Conservation (phyloP, 148 eudicot genomes). For the Chenopodium suecicum region DNA sequence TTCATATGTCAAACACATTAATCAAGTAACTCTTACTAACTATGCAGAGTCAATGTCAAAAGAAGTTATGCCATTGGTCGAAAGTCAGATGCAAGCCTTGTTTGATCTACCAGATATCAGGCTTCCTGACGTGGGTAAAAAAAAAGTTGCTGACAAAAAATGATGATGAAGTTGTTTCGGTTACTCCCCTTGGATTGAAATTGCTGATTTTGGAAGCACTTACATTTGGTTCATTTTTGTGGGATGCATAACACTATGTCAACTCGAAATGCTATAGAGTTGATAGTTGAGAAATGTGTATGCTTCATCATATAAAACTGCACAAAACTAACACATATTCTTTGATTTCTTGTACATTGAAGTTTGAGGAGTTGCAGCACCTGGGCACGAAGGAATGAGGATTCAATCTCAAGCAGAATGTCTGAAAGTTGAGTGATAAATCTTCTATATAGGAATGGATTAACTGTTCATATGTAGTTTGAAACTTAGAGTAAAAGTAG, state of each 20-base stretch:
- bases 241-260: slow-evolving; percentile 86
- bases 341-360: not conserved
- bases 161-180: slow-evolving; percentile 48
- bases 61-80: slow-evolving; percentile 74
- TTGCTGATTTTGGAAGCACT: slow-evolving; percentile 90
- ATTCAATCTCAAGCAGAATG: not conserved
- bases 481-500: no score
- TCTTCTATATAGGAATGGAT: no score
- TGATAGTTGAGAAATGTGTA: slow-evolving; percentile 39
- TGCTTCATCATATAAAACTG: not conserved
- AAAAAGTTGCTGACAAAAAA: slow-evolving; percentile 44
- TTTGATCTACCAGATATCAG: slow-evolving; percentile 87
- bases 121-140: slow-evolving; percentile 48
- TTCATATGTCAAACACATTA: slow-evolving; percentile 74
- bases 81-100: slow-evolving; percentile 89
- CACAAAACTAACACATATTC: slow-evolving; percentile 3
- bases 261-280: slow-evolving; percentile 68
- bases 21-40: slow-evolving; percentile 74
- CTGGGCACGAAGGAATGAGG: not conserved
- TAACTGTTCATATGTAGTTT: no score
- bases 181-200: slow-evolving; percentile 61
- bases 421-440: not conserved
- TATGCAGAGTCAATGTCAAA: slow-evolving; percentile 38
- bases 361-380: not conserved
- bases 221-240: slow-evolving; percentile 88